These are phyloP conservation scores for Tarenaya hassleriana DNA, from an alignment of 345 rosid species.

Conservation along the genomic window DNA sequence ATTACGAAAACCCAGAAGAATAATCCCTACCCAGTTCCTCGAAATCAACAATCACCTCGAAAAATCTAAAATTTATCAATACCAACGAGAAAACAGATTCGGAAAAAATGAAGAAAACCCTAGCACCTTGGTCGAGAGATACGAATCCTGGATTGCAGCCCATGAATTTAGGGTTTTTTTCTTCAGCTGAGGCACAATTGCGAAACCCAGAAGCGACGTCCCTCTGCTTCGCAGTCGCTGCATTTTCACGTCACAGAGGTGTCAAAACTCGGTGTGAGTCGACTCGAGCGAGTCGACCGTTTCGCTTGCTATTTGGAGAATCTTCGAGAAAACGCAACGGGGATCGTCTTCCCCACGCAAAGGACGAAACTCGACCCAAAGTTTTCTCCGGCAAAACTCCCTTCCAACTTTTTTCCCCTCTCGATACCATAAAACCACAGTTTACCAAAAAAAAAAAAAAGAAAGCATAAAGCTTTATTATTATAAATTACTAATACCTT, in stretches of 20 bases:
- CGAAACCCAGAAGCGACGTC: constrained; percentile 36
- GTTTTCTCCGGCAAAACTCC: too few relatives aligned
- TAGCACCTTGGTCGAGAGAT: constrained; percentile 20
- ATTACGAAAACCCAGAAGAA: not conserved
- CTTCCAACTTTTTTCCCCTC: too few relatives aligned
- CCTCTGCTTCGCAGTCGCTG: constrained; percentile 63
- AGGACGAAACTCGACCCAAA: too few relatives aligned
- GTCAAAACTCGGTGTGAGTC: too few relatives aligned
- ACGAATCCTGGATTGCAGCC: constrained; percentile 78
- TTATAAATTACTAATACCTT: too few relatives aligned
- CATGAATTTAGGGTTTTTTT: constrained; percentile 61
- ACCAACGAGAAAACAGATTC: not conserved
- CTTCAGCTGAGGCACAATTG: constrained; percentile 50
- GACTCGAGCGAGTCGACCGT: too few relatives aligned
- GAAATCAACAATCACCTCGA: not conserved
- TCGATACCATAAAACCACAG: too few relatives aligned
- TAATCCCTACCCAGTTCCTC: constrained; percentile 9
- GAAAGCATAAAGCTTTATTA: too few relatives aligned
- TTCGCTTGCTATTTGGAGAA: too few relatives aligned
- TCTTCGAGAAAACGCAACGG: too few relatives aligned
- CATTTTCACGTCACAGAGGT: constrained; percentile 25
- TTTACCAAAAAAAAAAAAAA: too few relatives aligned
- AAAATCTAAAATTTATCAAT: not conserved
- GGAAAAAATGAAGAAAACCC: not conserved
- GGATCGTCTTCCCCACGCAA: too few relatives aligned